Evolutionary conservation across 352 stramenopile genomes (phyloP).

Genomic region (Pythium grandisporangium): DNA sequence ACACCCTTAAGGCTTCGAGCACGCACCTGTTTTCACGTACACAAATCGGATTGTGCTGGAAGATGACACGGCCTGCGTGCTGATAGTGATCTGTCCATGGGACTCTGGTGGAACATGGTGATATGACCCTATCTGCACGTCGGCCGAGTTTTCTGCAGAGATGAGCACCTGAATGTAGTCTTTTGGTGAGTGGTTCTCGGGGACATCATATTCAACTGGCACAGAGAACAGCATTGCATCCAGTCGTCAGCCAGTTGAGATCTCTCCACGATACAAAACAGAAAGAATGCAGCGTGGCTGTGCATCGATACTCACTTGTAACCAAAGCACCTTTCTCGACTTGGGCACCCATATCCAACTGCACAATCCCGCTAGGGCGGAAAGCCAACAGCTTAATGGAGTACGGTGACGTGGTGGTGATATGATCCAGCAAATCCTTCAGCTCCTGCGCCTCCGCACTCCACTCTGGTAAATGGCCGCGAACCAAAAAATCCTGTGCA

Average conservation of each 20-base stretch:
- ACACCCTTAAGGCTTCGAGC: background rate
- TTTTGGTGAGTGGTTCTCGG: slow-evolving; percentile 72
- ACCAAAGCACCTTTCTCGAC: slow-evolving; percentile 80
- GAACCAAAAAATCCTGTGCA: slow-evolving; percentile 52
- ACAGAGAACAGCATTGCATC: slow-evolving; percentile 4
- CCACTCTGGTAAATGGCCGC: slow-evolving; percentile 62
- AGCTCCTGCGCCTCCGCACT: slow-evolving; percentile 54
- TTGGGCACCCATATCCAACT: slow-evolving; percentile 75
- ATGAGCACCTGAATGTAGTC: slow-evolving; percentile 85
- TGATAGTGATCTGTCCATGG: slow-evolving; percentile 71
- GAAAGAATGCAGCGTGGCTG: background rate
- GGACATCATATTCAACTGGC: slow-evolving; percentile 72
- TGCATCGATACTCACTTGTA: slow-evolving; percentile 34
- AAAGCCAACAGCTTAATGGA: slow-evolving; percentile 71
- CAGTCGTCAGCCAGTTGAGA: too few species aligned
- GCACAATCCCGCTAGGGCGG: slow-evolving; percentile 71
- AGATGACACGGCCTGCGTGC: slow-evolving; percentile 53
- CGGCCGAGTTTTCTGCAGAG: slow-evolving; percentile 54
- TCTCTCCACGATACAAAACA: too few species aligned
- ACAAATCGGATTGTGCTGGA: slow-evolving; percentile 73
- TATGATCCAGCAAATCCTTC: slow-evolving; percentile 59
- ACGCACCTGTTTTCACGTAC: slow-evolving; percentile 71
- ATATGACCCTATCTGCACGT: slow-evolving; percentile 72
- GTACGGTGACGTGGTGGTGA: slow-evolving; percentile 54
- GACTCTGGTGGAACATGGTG: slow-evolving; percentile 56